A percentile compares a stretch with the other conserved stretches of the same genome.
Evolutionary conservation across 352 stramenopile genomes (phyloP).

Genomic region (Pythium dissotocum): DNA sequence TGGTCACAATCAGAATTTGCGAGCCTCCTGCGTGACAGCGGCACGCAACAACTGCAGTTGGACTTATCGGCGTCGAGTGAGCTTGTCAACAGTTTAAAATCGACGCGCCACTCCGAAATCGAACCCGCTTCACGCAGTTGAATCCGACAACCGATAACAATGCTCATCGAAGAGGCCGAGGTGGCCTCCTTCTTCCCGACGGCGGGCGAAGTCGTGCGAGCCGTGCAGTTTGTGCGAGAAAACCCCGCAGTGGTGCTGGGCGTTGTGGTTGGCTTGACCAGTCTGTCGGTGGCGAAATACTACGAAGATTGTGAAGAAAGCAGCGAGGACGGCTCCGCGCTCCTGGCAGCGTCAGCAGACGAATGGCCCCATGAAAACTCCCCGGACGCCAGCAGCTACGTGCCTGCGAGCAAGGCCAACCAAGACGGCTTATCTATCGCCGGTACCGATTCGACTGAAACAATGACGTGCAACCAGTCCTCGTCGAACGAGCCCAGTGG

Average conservation of each 20-base stretch:
- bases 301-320: constrained; percentile 38
- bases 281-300: constrained; percentile 70
- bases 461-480: constrained; percentile 3
- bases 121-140: constrained; percentile 29
- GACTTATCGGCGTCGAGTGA: background rate
- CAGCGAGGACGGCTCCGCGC: constrained; percentile 14
- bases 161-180: constrained; percentile 45
- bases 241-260: constrained; percentile 64
- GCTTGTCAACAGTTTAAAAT: background rate
- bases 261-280: constrained; percentile 66
- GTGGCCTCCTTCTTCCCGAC: constrained; percentile 67
- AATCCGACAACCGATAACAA: background rate
- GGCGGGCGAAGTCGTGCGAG: constrained; percentile 56
- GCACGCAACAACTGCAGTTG: constrained; percentile 16
- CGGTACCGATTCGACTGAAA: background rate
- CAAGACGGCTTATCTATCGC: background rate
- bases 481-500: background rate
- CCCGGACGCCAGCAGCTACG: background rate
- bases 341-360: background rate
- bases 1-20: constrained; percentile 14
- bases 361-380: background rate
- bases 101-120: constrained; percentile 11
- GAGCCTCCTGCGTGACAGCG: constrained; percentile 16
- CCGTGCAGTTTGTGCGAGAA: constrained; percentile 64
- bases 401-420: background rate